Percentiles rank a stretch among this genome's conserved stretches.
phyloP scores from a whole-genome alignment of 352 stramenopile species.

The Pythium angustatum region DNA sequence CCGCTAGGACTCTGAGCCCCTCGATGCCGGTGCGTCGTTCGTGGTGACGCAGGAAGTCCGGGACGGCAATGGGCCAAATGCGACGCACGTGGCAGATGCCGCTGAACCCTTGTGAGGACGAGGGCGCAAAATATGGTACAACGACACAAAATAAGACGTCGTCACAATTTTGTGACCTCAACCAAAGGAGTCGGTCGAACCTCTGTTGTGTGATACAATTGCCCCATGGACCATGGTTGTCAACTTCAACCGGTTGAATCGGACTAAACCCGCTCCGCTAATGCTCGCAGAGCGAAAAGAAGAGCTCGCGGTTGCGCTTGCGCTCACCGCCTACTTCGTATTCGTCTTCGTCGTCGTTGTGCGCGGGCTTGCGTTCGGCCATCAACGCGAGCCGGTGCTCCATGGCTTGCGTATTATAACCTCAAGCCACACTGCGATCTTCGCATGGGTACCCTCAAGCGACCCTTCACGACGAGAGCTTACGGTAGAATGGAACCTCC shows the following conservation, averaged over 20 bases:
- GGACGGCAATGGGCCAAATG: background rate
- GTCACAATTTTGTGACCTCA: background rate
- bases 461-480: too few species aligned
- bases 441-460: too few species aligned
- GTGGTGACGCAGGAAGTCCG: too few species aligned
- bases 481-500: too few species aligned
- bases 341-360: constrained; percentile 22
- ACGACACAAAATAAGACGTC: constrained; percentile 7
- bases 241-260: background rate
- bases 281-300: constrained; percentile 30
- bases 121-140: background rate
- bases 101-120: constrained; percentile 12
- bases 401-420: constrained; percentile 28
- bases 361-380: constrained; percentile 24
- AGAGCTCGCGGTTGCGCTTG: constrained; percentile 15
- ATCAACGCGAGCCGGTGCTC: constrained; percentile 27
- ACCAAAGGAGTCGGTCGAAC: too few species aligned
- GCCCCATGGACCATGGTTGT: background rate
- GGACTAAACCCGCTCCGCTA: background rate
- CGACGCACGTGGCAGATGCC: constrained; percentile 22
- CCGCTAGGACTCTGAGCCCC: too few species aligned
- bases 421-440: too few species aligned
- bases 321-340: too few species aligned
- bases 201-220: too few species aligned
- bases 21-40: too few species aligned